Evolutionary conservation across 108 stramenopile genomes (phyloP), one percentile per base, ranked within the genome.

Genomic region (Ochromonas danica): DNA sequence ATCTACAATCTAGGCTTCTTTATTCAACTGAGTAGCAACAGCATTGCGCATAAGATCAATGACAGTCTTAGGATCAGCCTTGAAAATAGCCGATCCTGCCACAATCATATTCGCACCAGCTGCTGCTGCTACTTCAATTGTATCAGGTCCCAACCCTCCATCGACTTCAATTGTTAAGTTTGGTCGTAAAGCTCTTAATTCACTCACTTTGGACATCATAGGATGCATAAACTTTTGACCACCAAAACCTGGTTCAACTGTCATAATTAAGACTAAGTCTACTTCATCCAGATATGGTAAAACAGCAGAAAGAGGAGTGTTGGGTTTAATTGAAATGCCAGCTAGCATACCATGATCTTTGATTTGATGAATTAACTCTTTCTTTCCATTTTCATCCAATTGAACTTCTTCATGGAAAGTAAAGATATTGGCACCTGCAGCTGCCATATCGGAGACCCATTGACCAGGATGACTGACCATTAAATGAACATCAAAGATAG

Each of bases 21-120:
- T n/a, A n/a, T n/a, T n/a, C n/a, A n/a, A n/a, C n/a, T n/a, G n/a
- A n/a, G n/a, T n/a, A n/a, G n/a, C n/a, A n/a, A n/a, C n/a, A n/a
- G n/a, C n/a, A n/a, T 25, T 67, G 17, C 63, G 17, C 35, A 67
- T 3, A 28, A 35, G 31, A 28, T 28, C 10, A 31, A 67, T 67
- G 33, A 67, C 63, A 67, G 10, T 36, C 10, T 3, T 35, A 67
- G 63, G 63, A 67, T 86, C 86, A 45, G 86, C 87, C 71, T 90
- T 91, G 86, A 90, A 92, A 17, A 93, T 89, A 38, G 89, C 89
- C 6, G 87, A 86, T 33, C 88, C 93, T 3, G 90, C 88, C 31
- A 95, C 95, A 74, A 96, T 93, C 43, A 92, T 77, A 81, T 96
- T 96, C 40, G 95, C 95, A 0, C 95, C 95, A 0, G 93, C 93